Evolutionary conservation across 179 eudicot genomes (phyloP).

Genomic region (Corrigiola litoralis): DNA sequence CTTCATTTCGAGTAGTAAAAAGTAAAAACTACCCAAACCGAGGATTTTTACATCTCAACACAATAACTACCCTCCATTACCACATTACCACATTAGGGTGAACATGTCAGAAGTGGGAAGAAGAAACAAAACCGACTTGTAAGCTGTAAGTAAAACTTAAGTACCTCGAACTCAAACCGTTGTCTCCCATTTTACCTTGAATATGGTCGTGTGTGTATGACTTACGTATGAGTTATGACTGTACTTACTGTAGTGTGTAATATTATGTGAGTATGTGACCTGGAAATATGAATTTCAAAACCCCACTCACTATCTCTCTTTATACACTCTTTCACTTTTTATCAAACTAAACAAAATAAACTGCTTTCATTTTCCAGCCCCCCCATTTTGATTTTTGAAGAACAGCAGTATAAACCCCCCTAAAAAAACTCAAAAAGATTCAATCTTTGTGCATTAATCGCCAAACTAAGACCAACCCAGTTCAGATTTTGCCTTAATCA

Average conservation of each 20-base stretch:
- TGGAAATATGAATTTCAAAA: conserved; percentile 14
- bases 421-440: too few relatives aligned
- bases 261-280: conserved; percentile 17
- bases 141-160: background rate
- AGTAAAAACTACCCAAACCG: too few relatives aligned
- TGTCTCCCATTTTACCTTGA: background rate
- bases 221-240: too few relatives aligned
- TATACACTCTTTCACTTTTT: conserved; percentile 7
- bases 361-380: conserved; percentile 3
- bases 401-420: too few relatives aligned
- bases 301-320: conserved; percentile 18
- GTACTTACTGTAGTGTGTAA: too few relatives aligned
- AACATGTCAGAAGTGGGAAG: background rate
- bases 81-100: too few relatives aligned
- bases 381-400: conserved; percentile 2
- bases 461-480: too few relatives aligned
- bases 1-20: too few relatives aligned
- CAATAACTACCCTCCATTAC: too few relatives aligned
- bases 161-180: background rate
- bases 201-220: conserved; percentile 9
- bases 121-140: background rate
- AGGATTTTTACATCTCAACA: too few relatives aligned
- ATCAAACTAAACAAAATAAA: conserved; percentile 5
- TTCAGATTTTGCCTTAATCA: background rate
- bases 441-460: too few relatives aligned